phyloP scores from a whole-genome alignment of 805 yeast species.

The Ogataea populi-albae region DNA sequence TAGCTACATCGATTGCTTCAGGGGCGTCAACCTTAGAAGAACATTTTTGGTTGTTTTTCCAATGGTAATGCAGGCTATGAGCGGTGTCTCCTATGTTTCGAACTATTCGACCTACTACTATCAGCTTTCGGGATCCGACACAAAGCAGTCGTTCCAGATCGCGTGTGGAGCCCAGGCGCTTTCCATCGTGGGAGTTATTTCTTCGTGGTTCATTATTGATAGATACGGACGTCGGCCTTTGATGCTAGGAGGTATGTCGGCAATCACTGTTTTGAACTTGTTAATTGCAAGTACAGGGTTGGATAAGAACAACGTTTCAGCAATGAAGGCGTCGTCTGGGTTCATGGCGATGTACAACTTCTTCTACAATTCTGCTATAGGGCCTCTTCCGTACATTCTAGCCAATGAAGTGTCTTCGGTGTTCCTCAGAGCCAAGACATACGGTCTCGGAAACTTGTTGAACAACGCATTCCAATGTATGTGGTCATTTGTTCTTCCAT shows the following conservation, averaged over 20 bases:
- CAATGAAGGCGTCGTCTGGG: constrained; percentile 31
- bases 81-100: constrained; percentile 45
- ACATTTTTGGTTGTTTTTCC: constrained; percentile 38
- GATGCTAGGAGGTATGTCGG: constrained; percentile 27
- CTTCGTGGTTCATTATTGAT: constrained; percentile 42
- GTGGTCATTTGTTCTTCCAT: constrained; percentile 43
- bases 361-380: constrained; percentile 30
- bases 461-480: constrained; percentile 36
- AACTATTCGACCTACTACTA: constrained; percentile 51
- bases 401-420: constrained; percentile 40
- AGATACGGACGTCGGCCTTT: constrained; percentile 38
- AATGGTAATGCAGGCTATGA: constrained; percentile 44
- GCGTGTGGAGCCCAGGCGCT: constrained; percentile 33
- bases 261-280: constrained; percentile 24
- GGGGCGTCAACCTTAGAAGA: constrained; percentile 42
- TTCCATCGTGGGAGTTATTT: constrained; percentile 31
- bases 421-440: constrained; percentile 38
- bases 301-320: constrained; percentile 16
- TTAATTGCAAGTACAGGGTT: constrained; percentile 30
- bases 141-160: constrained; percentile 35
- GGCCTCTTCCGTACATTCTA: constrained; percentile 30
- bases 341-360: constrained; percentile 25
- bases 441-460: constrained; percentile 33
- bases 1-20: constrained; percentile 43
- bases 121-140: constrained; percentile 45